Evolutionary conservation across 371 early-diverging fungal species (phyloP).

Genomic region (Lichtheimia ornata): DNA sequence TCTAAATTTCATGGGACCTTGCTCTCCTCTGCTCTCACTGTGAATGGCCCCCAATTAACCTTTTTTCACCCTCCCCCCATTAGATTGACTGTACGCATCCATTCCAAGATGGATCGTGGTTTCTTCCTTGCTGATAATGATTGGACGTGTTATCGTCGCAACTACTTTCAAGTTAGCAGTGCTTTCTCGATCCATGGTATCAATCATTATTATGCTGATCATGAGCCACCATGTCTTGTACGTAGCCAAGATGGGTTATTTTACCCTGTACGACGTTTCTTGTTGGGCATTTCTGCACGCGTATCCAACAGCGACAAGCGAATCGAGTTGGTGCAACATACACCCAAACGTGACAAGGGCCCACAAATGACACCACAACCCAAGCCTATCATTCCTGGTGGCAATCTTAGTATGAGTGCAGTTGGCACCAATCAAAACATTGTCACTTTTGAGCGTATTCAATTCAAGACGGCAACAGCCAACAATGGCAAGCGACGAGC

Average conservation of each 20-base stretch:
- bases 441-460: conserved; percentile 89
- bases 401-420: conserved; percentile 53
- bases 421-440: conserved; percentile 60
- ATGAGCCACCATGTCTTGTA: conserved; percentile 59
- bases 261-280: conserved; percentile 55
- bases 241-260: conserved; percentile 47
- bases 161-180: conserved; percentile 90
- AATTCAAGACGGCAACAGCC: conserved; percentile 95
- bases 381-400: conserved; percentile 62
- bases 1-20: no score
- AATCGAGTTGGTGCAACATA: conserved; percentile 93
- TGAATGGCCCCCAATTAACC: no score
- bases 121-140: conserved; percentile 79
- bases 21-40: no score
- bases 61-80: background rate
- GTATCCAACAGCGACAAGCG: conserved; percentile 70
- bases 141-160: conserved; percentile 96
- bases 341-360: conserved; percentile 94
- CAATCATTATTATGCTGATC: conserved; percentile 42
- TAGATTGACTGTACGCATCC: conserved; percentile 40
- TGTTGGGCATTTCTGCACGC: conserved; percentile 73
- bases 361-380: conserved; percentile 78
- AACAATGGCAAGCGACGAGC: conserved; percentile 90
- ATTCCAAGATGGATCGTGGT: conserved; percentile 73
- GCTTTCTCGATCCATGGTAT: conserved; percentile 68